phyloP scores from a whole-genome alignment of 164 flowering plant species.

The Magnolia sinica region DNA sequence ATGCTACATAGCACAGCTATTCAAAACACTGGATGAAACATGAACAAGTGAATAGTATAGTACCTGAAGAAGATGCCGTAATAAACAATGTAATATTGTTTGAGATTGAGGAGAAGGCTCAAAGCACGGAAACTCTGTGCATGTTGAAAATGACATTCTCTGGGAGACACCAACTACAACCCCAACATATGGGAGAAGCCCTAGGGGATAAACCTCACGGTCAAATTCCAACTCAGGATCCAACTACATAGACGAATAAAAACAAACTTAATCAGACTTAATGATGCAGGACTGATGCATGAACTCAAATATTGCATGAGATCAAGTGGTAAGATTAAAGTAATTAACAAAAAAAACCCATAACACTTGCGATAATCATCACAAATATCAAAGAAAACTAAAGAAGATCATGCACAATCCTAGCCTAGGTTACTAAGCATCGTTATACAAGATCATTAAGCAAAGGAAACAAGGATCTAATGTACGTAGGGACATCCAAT shows the following conservation, averaged over 20 bases:
- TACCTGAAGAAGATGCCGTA: slow-evolving; percentile 99
- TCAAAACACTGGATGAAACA: background rate
- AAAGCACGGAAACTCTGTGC: slow-evolving; percentile 97
- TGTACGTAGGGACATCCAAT: too few relatives aligned
- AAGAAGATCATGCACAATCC: too few relatives aligned
- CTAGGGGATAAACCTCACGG: slow-evolving; percentile 95
- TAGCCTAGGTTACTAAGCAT: too few relatives aligned
- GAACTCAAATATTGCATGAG: too few relatives aligned
- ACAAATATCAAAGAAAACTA: too few relatives aligned
- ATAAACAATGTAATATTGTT: slow-evolving; percentile 94
- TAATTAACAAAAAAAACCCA: too few relatives aligned
- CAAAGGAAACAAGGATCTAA: too few relatives aligned
- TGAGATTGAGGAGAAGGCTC: slow-evolving; percentile 99
- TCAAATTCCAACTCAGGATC: slow-evolving; percentile 99
- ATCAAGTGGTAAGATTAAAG: too few relatives aligned
- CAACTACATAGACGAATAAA: slow-evolving; percentile 41
- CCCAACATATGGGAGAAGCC: slow-evolving; percentile 95
- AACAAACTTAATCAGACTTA: background rate
- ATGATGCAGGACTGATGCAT: too few relatives aligned
- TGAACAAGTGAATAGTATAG: background rate
- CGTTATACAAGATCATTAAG: too few relatives aligned
- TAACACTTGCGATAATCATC: too few relatives aligned
- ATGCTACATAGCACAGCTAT: too few relatives aligned
- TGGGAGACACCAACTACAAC: slow-evolving; percentile 96
- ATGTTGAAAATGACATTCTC: slow-evolving; percentile 89